phyloP scores from a whole-genome alignment of 2,329 filamentous ascomycete genomes.

The Paracamarosporium sp. region DNA sequence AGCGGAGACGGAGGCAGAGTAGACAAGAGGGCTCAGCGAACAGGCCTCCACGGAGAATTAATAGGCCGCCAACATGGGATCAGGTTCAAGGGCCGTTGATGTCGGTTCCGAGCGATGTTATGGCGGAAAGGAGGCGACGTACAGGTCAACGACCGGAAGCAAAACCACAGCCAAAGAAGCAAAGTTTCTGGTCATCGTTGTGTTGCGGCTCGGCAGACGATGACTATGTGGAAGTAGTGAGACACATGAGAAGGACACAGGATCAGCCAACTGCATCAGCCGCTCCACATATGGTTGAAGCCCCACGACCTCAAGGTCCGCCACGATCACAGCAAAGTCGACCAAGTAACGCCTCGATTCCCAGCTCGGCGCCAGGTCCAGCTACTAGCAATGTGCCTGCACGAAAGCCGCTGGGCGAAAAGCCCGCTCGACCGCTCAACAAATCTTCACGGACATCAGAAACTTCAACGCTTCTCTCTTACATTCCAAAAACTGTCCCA shows the following conservation, averaged over 20 bases:
- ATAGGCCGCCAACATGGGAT: constrained; percentile 53
- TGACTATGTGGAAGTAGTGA: constrained; percentile 52
- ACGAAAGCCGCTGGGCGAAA: constrained; percentile 34
- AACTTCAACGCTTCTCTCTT: constrained; percentile 61
- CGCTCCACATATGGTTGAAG: constrained; percentile 13
- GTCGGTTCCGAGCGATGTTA: constrained; percentile 49
- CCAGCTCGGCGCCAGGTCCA: constrained; percentile 12
- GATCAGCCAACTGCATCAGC: constrained; percentile 8
- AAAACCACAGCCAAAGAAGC: constrained; percentile 30
- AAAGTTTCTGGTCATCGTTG: constrained; percentile 50
- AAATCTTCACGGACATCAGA: constrained; percentile 26
- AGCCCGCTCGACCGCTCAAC: constrained; percentile 30
- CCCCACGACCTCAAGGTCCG: constrained; percentile 19
- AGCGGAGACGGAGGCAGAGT: constrained; percentile 36
- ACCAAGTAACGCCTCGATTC: constrained; percentile 10
- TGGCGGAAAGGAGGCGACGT: constrained; percentile 33
- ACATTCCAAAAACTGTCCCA: constrained; percentile 73
- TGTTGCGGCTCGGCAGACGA: constrained; percentile 50
- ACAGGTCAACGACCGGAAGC: constrained; percentile 25
- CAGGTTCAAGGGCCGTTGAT: constrained; percentile 54
- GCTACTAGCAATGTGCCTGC: constrained; percentile 21
- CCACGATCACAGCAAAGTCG: constrained; percentile 12
- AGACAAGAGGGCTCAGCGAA: constrained; percentile 24
- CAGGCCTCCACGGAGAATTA: constrained; percentile 31
- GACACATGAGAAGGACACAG: constrained; percentile 45